Conservation (phyloP, 768 basidiomycete genomes). For the Cystobasidium onofrii region DNA sequence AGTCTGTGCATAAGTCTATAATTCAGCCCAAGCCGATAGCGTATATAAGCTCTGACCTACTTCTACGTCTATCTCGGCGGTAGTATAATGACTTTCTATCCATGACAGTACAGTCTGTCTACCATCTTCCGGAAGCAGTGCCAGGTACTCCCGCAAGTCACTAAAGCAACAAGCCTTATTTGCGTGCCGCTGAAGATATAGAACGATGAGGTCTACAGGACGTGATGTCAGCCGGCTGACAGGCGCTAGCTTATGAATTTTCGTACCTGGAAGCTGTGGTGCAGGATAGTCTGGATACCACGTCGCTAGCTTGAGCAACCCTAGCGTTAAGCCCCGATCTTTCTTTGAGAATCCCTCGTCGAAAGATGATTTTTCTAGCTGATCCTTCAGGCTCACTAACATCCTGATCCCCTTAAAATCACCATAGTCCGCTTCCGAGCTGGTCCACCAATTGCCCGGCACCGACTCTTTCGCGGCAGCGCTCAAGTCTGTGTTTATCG, state of each 20-base stretch:
- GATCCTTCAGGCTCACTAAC: neutral
- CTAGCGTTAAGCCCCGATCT: conserved; percentile 68
- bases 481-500: neutral
- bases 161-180: conserved; percentile 81
- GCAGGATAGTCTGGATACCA: neutral
- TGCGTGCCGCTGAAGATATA: conserved; percentile 65
- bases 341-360: conserved; percentile 44
- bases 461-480: neutral
- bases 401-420: neutral
- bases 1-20: too few relatives aligned
- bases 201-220: conserved; percentile 51
- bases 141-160: conserved; percentile 64
- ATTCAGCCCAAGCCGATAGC: too few relatives aligned
- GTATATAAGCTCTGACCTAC: too few relatives aligned
- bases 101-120: neutral
- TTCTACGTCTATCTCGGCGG: neutral
- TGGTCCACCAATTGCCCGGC: neutral
- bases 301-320: conserved; percentile 64
- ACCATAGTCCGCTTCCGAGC: neutral
- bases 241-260: neutral
- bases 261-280: conserved; percentile 49
- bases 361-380: conserved; percentile 26
- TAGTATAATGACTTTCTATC: neutral
- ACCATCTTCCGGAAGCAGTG: conserved; percentile 41
- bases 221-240: conserved; percentile 9